These are phyloP conservation scores for Eucalyptus erythrocorys DNA, from an alignment of 345 rosid genomes.

Conservation along the genomic window DNA sequence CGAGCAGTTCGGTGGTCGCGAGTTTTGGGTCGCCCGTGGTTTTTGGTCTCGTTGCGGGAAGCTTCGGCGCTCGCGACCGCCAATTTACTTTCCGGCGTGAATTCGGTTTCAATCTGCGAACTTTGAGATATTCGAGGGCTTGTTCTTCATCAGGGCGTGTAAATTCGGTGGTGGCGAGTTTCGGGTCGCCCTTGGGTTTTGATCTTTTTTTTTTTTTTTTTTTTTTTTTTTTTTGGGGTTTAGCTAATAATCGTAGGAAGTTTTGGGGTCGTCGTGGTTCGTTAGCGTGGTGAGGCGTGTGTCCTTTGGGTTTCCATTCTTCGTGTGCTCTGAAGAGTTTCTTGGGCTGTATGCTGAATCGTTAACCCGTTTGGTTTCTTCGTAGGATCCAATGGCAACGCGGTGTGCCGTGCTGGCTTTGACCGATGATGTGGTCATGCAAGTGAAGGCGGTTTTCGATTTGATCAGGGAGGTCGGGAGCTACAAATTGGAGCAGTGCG, in stretches of 20 bases:
- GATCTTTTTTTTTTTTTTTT: not conserved
- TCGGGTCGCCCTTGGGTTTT: not conserved
- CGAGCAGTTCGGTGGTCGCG: not conserved
- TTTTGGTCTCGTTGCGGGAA: not conserved
- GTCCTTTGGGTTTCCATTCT: not conserved
- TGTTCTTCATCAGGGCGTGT: not conserved
- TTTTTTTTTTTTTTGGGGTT: not conserved
- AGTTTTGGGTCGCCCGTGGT: not conserved
- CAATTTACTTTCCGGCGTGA: not conserved
- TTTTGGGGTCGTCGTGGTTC: not conserved
- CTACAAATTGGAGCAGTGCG: constrained; percentile 13
- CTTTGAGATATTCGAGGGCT: not conserved
- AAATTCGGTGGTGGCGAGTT: not conserved
- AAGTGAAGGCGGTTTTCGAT: constrained; percentile 16
- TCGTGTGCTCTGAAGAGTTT: not conserved
- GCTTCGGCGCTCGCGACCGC: no score
- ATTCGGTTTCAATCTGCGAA: not conserved
- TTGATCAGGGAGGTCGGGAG: constrained; percentile 18
- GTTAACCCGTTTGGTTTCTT: not conserved
- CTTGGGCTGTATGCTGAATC: not conserved
- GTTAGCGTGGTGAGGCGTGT: not conserved
- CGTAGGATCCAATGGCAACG: constrained; percentile 9
- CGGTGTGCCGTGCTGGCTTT: constrained; percentile 15
- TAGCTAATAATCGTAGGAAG: not conserved
- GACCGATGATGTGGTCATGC: constrained; percentile 23